These are phyloP conservation scores for Radiomyces spectabilis DNA, from an alignment of 192 early-diverging fungal genomes.

Conservation along the genomic window DNA sequence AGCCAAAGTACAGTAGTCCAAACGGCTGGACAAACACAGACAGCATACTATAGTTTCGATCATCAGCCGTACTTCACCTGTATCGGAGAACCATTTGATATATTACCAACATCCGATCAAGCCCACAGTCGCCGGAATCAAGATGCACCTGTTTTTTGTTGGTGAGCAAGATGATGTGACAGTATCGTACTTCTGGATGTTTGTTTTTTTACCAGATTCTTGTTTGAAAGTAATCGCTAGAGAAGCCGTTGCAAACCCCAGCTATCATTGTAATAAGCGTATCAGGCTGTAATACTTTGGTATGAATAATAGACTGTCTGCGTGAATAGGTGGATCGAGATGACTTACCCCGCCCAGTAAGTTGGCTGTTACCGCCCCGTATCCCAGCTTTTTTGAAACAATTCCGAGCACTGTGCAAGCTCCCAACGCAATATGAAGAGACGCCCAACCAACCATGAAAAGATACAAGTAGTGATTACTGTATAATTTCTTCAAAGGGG, in stretches of 20 bases:
- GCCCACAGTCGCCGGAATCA: conserved; percentile 23
- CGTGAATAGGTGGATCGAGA: too few species aligned
- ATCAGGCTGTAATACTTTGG: conserved; percentile 12
- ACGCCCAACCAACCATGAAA: conserved; percentile 25
- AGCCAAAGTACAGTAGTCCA: conserved; percentile 18
- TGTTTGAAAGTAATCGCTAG: conserved; percentile 18
- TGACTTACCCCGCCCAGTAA: conserved; percentile 25
- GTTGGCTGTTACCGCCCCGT: conserved; percentile 26
- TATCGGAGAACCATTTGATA: too few species aligned
- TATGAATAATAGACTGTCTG: too few species aligned
- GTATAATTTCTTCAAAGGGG: conserved; percentile 3
- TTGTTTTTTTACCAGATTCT: conserved; percentile 25
- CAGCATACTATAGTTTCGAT: conserved; percentile 22
- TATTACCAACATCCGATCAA: conserved; percentile 21
- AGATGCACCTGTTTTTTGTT: conserved; percentile 21
- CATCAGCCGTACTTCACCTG: too few species aligned
- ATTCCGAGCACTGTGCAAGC: conserved; percentile 22
- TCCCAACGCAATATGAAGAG: conserved; percentile 19
- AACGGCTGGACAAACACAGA: conserved; percentile 29
- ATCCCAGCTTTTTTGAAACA: conserved; percentile 26
- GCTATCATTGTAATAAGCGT: conserved; percentile 25
- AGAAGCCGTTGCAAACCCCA: conserved; percentile 22
- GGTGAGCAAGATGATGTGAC: too few species aligned
- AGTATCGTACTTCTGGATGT: too few species aligned
- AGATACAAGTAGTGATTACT: conserved; percentile 17